phyloP scores from a whole-genome alignment of 139 green algal genomes.

The Chara braunii region DNA sequence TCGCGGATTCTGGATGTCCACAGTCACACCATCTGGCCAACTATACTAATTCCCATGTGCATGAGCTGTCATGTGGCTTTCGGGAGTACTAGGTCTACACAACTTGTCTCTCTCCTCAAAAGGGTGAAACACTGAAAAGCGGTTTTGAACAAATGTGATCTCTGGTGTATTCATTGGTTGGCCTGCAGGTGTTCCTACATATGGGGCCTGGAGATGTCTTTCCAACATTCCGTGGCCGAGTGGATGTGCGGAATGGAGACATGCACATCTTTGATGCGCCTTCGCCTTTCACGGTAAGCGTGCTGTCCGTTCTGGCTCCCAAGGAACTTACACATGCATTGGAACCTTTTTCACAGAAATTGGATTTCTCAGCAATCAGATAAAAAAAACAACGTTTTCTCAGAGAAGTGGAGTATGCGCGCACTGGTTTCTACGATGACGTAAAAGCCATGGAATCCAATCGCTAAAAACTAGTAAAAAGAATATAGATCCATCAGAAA shows the following conservation, averaged over 20 bases:
- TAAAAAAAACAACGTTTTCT: constrained; percentile 8
- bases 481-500: not conserved
- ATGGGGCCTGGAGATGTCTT: constrained; percentile 14
- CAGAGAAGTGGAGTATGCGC: not conserved
- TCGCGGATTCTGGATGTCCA: too few species aligned
- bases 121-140: too few species aligned
- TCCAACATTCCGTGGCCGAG: constrained; percentile 8
- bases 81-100: too few species aligned
- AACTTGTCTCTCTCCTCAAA: too few species aligned
- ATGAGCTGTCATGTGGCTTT: too few species aligned
- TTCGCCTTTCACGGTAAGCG: constrained; percentile 64
- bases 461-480: constrained; percentile 1
- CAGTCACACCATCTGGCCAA: too few species aligned
- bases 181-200: constrained; percentile 7
- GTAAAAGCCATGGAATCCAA: constrained; percentile 2
- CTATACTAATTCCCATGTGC: too few species aligned
- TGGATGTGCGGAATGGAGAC: constrained; percentile 39
- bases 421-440: constrained; percentile 8
- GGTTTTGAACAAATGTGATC: too few species aligned
- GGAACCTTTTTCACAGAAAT: not conserved
- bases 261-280: constrained; percentile 94
- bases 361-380: constrained; percentile 1
- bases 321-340: not conserved
- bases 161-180: too few species aligned
- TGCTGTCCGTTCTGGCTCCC: not conserved